A percentile compares a stretch with the other conserved stretches of the same genome.
phyloP scores from a whole-genome alignment of 805 yeast genomes.

The Suhomyces pyralidae region DNA sequence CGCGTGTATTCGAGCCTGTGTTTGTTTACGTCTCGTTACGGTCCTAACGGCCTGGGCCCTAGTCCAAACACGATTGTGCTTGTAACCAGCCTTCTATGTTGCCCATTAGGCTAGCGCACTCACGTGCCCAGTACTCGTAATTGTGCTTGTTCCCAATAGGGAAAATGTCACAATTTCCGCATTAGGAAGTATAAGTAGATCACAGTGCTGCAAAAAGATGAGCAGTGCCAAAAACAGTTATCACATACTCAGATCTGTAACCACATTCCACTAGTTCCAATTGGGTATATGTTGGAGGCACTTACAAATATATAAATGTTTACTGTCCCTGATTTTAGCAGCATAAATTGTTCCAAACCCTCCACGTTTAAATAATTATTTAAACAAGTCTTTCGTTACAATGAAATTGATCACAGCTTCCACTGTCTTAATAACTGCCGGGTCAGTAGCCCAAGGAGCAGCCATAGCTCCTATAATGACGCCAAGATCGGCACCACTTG shows the following conservation, averaged over 20 bases:
- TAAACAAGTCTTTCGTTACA: conserved; percentile 1
- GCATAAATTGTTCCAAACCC: background rate
- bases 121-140: background rate
- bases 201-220: background rate
- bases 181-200: conserved; percentile 2
- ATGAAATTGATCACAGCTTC: conserved; percentile 9
- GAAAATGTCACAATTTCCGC: background rate
- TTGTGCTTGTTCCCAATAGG: background rate
- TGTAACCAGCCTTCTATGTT: background rate
- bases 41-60: background rate
- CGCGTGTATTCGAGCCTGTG: background rate
- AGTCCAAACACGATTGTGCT: background rate
- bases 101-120: background rate
- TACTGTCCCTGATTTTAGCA: background rate
- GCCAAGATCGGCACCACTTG: conserved; percentile 8
- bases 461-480: conserved; percentile 7
- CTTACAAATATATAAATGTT: background rate
- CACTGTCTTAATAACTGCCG: conserved; percentile 2
- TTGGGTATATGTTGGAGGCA: no score
- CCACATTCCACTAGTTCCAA: background rate
- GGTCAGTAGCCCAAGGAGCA: conserved; percentile 3
- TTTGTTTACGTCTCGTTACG: background rate
- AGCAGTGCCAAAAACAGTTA: background rate
- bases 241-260: background rate
- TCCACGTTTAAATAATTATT: background rate